Conservation (phyloP, 805 yeast species). For the Diddensiella transvaalensis region DNA sequence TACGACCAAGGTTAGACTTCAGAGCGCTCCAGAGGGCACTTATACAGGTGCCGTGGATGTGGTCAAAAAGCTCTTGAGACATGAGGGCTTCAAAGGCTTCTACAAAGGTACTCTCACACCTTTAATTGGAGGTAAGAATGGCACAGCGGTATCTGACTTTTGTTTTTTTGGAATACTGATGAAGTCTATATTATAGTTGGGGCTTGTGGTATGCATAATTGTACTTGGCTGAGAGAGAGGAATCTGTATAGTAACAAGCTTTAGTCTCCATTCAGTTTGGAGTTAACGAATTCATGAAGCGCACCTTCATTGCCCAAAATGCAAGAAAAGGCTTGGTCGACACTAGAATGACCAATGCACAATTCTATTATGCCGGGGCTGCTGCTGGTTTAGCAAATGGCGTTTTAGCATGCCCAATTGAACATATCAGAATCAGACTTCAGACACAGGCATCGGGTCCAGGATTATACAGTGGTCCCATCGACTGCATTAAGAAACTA, state of each 20-base stretch:
- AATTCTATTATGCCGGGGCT: slow-evolving; percentile 78
- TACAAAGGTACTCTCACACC: slow-evolving; percentile 95
- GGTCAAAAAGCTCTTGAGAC: slow-evolving; percentile 59
- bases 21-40: slow-evolving; percentile 76
- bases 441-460: slow-evolving; percentile 74
- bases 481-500: slow-evolving; percentile 63
- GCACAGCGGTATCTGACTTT: too few species aligned
- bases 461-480: slow-evolving; percentile 65
- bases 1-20: slow-evolving; percentile 88
- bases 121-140: slow-evolving; percentile 54
- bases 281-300: slow-evolving; percentile 90
- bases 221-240: too few species aligned
- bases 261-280: slow-evolving; percentile 83
- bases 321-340: slow-evolving; percentile 37
- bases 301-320: slow-evolving; percentile 53
- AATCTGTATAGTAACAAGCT: too few species aligned
- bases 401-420: slow-evolving; percentile 87
- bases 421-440: slow-evolving; percentile 87
- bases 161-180: too few species aligned
- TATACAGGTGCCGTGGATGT: slow-evolving; percentile 76
- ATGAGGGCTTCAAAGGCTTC: slow-evolving; percentile 84
- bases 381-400: slow-evolving; percentile 94
- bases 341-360: slow-evolving; percentile 46
- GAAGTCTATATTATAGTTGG: too few species aligned
- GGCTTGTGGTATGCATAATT: slow-evolving; percentile 57